Evolutionary conservation across 305 asterid species (phyloP).

Genomic region (Fraxinus angustifolia): DNA sequence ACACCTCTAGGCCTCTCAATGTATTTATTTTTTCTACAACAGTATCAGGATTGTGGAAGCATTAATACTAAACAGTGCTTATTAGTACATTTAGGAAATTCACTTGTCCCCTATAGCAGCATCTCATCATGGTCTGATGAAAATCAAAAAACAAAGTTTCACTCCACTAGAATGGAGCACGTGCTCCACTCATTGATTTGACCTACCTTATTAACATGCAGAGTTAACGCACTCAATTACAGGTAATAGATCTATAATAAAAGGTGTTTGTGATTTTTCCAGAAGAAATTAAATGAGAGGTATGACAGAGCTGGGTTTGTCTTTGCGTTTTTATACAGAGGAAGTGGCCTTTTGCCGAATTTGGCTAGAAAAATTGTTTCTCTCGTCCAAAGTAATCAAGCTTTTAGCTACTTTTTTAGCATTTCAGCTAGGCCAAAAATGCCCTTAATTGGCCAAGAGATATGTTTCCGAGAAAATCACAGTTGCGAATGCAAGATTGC

Average conservation of each 20-base stretch:
- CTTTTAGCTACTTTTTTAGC: not conserved
- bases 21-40: no score
- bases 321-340: not conserved
- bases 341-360: not conserved
- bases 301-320: not conserved
- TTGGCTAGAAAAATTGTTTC: not conserved
- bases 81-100: no score
- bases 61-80: no score
- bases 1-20: no score
- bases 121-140: no score
- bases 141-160: no score
- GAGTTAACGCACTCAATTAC: not conserved
- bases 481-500: not conserved
- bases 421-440: not conserved
- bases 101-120: no score
- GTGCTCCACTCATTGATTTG: not conserved
- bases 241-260: not conserved
- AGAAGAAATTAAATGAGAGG: not conserved
- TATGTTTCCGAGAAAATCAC: not conserved
- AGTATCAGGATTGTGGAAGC: no score
- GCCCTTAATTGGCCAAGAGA: not conserved
- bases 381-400: not conserved
- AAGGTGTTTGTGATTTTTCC: not conserved
- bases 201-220: not conserved
- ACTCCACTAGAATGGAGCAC: not conserved